These are phyloP conservation scores for Poronia punctata DNA, from an alignment of 495 filamentous ascomycete genomes.

Conservation along the genomic window DNA sequence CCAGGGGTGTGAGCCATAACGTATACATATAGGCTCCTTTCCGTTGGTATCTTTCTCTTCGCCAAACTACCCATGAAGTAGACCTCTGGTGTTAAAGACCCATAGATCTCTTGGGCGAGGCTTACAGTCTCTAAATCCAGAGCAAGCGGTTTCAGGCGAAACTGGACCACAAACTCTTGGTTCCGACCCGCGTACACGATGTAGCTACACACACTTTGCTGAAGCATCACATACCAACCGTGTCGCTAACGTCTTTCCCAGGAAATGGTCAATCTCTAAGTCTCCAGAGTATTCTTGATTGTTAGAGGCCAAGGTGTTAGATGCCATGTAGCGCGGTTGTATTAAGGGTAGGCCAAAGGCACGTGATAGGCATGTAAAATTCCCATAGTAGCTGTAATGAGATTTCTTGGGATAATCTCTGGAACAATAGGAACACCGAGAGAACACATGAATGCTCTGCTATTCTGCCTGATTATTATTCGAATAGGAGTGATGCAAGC, in stretches of 20 bases:
- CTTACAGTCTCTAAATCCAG: conserved; percentile 24
- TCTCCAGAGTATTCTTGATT: conserved; percentile 29
- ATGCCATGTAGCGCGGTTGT: too few species aligned
- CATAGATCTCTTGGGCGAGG: conserved; percentile 28
- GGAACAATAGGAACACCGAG: too few species aligned
- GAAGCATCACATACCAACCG: conserved; percentile 27
- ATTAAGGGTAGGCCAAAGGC: too few species aligned
- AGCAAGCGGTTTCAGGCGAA: conserved; percentile 30
- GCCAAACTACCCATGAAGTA: conserved; percentile 32
- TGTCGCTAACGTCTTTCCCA: conserved; percentile 30
- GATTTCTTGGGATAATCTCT: too few species aligned
- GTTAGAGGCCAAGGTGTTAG: conserved; percentile 5
- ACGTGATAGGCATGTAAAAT: too few species aligned
- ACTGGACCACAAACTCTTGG: conserved; percentile 34
- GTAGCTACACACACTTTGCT: conserved; percentile 36
- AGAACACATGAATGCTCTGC: too few species aligned
- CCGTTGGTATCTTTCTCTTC: conserved; percentile 16
- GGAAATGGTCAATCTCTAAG: conserved; percentile 32
- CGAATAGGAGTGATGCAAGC: too few species aligned
- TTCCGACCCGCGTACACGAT: conserved; percentile 35
- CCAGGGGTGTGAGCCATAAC: conserved; percentile 31
- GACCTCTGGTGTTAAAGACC: conserved; percentile 24
- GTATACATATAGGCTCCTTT: conserved; percentile 33
- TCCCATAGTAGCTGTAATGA: too few species aligned
- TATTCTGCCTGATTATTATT: too few species aligned